phyloP scores from a whole-genome alignment of 768 basidiomycete genomes.

The Leccinellum albellum region DNA sequence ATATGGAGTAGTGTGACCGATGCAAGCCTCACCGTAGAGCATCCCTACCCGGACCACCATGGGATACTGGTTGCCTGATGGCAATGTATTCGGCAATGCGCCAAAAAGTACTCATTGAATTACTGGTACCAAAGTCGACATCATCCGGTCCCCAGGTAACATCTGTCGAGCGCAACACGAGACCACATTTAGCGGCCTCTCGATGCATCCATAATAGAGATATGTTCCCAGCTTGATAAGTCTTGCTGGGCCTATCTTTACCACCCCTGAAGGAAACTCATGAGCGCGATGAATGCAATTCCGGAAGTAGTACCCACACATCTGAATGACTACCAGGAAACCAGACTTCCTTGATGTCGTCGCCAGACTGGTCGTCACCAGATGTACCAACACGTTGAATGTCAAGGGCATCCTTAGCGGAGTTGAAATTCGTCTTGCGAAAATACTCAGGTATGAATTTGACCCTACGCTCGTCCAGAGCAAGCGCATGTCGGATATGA shows the following conservation, averaged over 20 bases:
- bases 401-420: neutral
- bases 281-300: neutral
- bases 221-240: neutral
- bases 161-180: conserved; percentile 14
- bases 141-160: conserved; percentile 15
- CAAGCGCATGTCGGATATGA: neutral
- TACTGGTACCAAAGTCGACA: conserved; percentile 9
- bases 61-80: conserved; percentile 10
- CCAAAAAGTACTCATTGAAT: conserved; percentile 13
- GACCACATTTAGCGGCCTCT: neutral
- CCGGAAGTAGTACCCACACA: conserved; percentile 12
- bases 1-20: neutral
- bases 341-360: conserved; percentile 26
- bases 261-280: conserved; percentile 5
- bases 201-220: neutral
- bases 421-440: conserved; percentile 18
- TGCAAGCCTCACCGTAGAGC: conserved; percentile 6
- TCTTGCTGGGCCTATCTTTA: conserved; percentile 6
- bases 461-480: neutral
- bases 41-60: neutral
- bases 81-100: conserved; percentile 5
- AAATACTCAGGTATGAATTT: neutral
- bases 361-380: neutral
- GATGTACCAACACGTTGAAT: neutral
- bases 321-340: conserved; percentile 14